Evolutionary conservation across 208 protist genomes (phyloP).

Genomic region (Leishmania tarentolae): DNA sequence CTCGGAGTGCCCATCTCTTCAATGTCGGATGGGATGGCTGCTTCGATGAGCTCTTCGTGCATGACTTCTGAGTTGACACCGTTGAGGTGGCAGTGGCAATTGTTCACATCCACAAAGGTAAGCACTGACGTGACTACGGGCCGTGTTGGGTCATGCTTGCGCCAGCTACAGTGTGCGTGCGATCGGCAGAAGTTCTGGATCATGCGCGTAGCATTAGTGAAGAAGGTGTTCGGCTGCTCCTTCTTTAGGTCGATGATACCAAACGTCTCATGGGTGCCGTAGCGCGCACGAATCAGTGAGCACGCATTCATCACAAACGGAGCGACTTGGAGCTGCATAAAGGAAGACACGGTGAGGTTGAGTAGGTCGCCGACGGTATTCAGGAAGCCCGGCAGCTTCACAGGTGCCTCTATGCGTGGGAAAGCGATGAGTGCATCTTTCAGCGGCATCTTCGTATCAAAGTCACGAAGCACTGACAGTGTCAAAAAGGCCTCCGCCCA

Average conservation of each 20-base stretch:
- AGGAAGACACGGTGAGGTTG: constrained; percentile 41
- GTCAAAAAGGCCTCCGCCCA: constrained; percentile 61
- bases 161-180: constrained; percentile 83
- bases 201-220: constrained; percentile 41
- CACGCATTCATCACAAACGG: constrained; percentile 69
- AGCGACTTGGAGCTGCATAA: constrained; percentile 47
- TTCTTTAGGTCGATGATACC: constrained; percentile 63
- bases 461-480: constrained; percentile 56
- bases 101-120: constrained; percentile 78
- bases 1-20: constrained; percentile 41
- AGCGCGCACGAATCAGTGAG: constrained; percentile 72
- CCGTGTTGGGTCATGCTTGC: constrained; percentile 79
- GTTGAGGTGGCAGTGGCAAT: constrained; percentile 57
- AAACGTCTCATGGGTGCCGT: constrained; percentile 60
- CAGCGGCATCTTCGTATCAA: constrained; percentile 58
- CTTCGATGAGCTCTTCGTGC: constrained; percentile 19
- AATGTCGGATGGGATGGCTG: constrained; percentile 10
- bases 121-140: constrained; percentile 86
- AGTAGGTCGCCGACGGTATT: constrained; percentile 62
- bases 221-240: constrained; percentile 59
- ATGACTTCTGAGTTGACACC: constrained; percentile 22
- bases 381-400: constrained; percentile 42
- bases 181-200: constrained; percentile 48
- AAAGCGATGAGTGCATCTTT: constrained; percentile 64
- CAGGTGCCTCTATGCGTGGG: constrained; percentile 41